phyloP scores from a whole-genome alignment of 2,329 filamentous ascomycete genomes.

The Fusarium torreyae region DNA sequence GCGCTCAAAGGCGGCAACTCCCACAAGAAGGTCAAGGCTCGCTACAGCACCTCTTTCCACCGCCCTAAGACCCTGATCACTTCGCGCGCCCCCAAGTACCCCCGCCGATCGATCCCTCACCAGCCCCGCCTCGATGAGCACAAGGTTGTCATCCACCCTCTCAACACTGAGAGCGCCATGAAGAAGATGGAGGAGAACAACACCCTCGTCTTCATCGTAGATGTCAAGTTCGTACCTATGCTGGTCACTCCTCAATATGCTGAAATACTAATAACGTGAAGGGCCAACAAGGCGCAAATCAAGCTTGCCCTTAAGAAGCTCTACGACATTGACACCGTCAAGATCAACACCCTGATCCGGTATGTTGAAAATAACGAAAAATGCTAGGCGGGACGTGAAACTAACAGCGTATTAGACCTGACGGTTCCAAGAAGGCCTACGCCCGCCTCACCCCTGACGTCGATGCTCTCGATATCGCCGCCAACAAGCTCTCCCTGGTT shows the following conservation, averaged over 20 bases:
- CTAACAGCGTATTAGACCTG: constrained; percentile 73
- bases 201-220: constrained; percentile 97
- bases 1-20: constrained; percentile 85
- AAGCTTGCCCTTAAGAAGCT: constrained; percentile 98
- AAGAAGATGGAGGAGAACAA: constrained; percentile 99
- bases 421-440: constrained; percentile 99
- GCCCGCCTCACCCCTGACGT: constrained; percentile 95
- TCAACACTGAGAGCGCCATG: constrained; percentile 99
- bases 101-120: constrained; percentile 93
- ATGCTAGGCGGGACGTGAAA: no score
- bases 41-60: constrained; percentile 95
- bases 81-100: constrained; percentile 94
- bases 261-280: no score
- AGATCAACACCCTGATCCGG: constrained; percentile 99
- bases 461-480: constrained; percentile 98
- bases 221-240: constrained; percentile 72
- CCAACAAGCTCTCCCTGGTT: constrained; percentile 98
- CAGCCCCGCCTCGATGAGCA: constrained; percentile 94
- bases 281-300: constrained; percentile 99
- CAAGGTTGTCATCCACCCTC: constrained; percentile 97
- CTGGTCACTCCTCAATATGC: no score
- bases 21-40: constrained; percentile 94
- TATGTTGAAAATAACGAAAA: constrained; percentile 60
- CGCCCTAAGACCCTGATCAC: constrained; percentile 96
- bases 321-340: constrained; percentile 97